Conservation (phyloP, 2,329 filamentous ascomycete species). For the Cylindrodendrum hubeiense region DNA sequence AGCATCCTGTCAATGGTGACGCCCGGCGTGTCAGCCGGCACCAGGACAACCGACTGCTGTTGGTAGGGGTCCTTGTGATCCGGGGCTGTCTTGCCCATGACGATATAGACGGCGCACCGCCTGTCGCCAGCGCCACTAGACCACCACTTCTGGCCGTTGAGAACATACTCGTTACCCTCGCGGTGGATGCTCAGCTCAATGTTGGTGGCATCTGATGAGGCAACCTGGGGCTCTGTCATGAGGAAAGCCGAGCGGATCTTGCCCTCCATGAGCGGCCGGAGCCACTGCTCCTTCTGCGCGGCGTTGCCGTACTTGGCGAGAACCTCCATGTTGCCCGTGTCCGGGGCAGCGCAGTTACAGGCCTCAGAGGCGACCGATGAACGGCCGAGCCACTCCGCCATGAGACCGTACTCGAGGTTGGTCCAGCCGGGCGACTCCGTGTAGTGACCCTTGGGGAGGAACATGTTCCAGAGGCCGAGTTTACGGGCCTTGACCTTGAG, state of each 20-base stretch:
- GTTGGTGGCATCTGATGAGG: constrained; percentile 92
- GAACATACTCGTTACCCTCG: constrained; percentile 89
- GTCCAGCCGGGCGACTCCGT: constrained; percentile 93
- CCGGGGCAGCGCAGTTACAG: constrained; percentile 89
- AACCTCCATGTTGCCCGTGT: constrained; percentile 97
- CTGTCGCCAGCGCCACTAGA: constrained; percentile 94
- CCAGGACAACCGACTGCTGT: constrained; percentile 94
- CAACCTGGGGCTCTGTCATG: constrained; percentile 93
- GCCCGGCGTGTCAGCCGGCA: constrained; percentile 83
- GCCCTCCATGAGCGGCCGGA: constrained; percentile 84
- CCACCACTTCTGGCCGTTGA: constrained; percentile 99
- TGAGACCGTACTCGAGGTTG: constrained; percentile 96
- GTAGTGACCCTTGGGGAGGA: constrained; percentile 95
- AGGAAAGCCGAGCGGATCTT: constrained; percentile 90
- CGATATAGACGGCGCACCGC: constrained; percentile 92
- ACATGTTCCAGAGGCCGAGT: constrained; percentile 98
- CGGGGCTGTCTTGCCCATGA: constrained; percentile 93
- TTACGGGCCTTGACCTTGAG: constrained; percentile 86
- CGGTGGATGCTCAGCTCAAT: constrained; percentile 85
- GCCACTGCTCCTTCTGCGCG: constrained; percentile 86
- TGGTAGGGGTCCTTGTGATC: constrained; percentile 82
- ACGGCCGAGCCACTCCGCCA: constrained; percentile 96
- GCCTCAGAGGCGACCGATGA: constrained; percentile 86
- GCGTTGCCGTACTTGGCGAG: constrained; percentile 91
- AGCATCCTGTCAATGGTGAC: constrained; percentile 96